Conservation (phyloP, 331 rosid genomes). For the Quercus tomentella region DNA sequence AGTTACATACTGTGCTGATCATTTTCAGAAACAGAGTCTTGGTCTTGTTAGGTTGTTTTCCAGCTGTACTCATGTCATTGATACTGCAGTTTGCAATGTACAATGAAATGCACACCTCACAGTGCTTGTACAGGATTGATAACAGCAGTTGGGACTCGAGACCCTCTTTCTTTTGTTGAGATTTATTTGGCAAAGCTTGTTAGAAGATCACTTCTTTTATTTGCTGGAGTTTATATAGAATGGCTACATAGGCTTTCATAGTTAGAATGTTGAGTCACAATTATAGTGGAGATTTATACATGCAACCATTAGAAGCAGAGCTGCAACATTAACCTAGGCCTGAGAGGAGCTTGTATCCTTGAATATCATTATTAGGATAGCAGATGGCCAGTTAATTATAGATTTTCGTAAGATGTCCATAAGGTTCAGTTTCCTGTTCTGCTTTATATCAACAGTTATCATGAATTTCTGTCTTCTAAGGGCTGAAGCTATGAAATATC, state of each 20-base stretch:
- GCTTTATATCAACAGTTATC: background rate
- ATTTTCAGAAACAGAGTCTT: background rate
- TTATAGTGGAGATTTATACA: background rate
- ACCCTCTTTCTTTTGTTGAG: background rate
- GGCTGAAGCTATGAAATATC: too few species aligned
- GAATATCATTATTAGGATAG: background rate
- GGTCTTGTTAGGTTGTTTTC: conserved; percentile 11
- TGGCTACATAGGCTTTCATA: background rate
- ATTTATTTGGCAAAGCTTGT: background rate
- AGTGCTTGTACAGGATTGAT: background rate
- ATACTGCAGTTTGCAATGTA: background rate
- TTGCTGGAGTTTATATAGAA: background rate
- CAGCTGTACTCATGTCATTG: background rate
- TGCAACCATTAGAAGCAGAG: background rate
- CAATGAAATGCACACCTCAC: background rate
- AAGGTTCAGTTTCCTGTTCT: background rate
- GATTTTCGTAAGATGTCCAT: background rate
- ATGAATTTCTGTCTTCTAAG: background rate
- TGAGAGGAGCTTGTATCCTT: background rate
- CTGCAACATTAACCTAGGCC: background rate
- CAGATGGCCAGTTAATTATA: background rate
- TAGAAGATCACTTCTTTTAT: background rate
- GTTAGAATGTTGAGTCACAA: background rate
- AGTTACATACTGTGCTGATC: background rate
- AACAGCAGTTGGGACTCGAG: background rate